phyloP scores from a whole-genome alignment of 805 yeast genomes.

The Pichia heedii region DNA sequence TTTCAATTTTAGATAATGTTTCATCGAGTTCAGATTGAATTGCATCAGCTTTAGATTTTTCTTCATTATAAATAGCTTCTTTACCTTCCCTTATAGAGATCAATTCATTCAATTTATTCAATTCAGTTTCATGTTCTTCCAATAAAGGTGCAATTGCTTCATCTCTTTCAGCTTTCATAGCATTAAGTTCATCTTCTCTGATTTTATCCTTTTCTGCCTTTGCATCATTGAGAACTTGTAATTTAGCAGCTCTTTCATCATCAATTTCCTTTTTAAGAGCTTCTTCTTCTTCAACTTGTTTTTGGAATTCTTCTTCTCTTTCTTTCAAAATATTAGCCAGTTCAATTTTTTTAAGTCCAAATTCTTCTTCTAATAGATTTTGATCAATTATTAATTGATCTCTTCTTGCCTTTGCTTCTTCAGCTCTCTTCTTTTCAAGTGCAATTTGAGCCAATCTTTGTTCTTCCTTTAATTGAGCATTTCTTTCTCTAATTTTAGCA shows the following conservation, averaged over 20 bases:
- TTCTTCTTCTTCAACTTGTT: constrained; percentile 32
- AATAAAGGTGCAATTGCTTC: constrained; percentile 45
- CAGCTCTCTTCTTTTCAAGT: constrained; percentile 26
- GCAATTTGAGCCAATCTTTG: constrained; percentile 31
- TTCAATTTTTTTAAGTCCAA: constrained; percentile 24
- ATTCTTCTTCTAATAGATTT: constrained; percentile 37
- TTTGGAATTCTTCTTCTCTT: constrained; percentile 34
- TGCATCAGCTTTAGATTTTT: constrained; percentile 36
- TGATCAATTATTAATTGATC: constrained; percentile 40
- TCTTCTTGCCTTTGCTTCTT: constrained; percentile 31
- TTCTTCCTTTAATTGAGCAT: constrained; percentile 30
- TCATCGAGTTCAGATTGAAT: constrained; percentile 34
- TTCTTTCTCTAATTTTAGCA: constrained; percentile 33
- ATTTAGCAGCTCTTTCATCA: constrained; percentile 34
- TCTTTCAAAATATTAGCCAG: constrained; percentile 32
- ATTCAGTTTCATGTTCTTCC: constrained; percentile 43
- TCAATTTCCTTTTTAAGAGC: constrained; percentile 33
- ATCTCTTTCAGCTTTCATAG: constrained; percentile 43
- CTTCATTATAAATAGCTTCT: constrained; percentile 36
- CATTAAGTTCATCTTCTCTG: constrained; percentile 38
- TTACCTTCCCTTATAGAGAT: constrained; percentile 40
- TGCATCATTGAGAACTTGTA: constrained; percentile 33
- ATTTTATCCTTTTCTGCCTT: constrained; percentile 36
- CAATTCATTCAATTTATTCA: constrained; percentile 39
- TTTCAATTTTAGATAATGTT: constrained; percentile 35